These are phyloP conservation scores for Fusarium sambucinum DNA, from an alignment of 2,329 filamentous ascomycete genomes.

Conservation along the genomic window DNA sequence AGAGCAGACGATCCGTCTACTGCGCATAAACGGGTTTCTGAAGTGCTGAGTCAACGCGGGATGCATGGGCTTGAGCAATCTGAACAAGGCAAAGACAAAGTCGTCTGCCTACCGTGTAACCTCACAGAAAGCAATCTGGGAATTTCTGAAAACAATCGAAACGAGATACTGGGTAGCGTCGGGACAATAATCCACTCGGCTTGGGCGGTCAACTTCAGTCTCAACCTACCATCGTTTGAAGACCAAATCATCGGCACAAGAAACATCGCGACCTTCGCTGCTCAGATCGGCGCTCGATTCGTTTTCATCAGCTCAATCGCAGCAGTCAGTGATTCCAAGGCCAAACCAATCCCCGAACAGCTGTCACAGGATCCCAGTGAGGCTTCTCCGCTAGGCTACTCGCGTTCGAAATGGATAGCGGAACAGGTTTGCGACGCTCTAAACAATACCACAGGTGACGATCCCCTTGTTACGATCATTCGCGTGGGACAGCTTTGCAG, in stretches of 20 bases:
- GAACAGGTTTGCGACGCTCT: conserved; percentile 53
- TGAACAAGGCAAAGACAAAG: background rate
- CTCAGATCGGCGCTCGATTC: conserved; percentile 50
- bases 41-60: conserved; percentile 5
- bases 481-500: conserved; percentile 65
- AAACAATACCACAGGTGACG: conserved; percentile 37
- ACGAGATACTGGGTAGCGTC: background rate
- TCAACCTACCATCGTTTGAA: conserved; percentile 63
- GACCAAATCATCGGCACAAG: conserved; percentile 59
- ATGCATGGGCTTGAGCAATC: conserved; percentile 12
- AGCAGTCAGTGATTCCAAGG: conserved; percentile 53
- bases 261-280: conserved; percentile 57
- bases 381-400: conserved; percentile 58
- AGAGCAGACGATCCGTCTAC: conserved; percentile 33
- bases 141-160: background rate
- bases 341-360: conserved; percentile 51
- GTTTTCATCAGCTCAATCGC: conserved; percentile 66
- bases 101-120: conserved; percentile 37
- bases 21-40: conserved; percentile 31
- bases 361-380: conserved; percentile 31
- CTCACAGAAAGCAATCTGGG: conserved; percentile 20
- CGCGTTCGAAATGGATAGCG: conserved; percentile 57
- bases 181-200: conserved; percentile 61
- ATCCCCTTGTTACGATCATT: conserved; percentile 49
- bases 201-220: conserved; percentile 69